Evolutionary conservation across 2,329 filamentous ascomycete genomes (phyloP).

Genomic region (Phyllosticta ampelicida): DNA sequence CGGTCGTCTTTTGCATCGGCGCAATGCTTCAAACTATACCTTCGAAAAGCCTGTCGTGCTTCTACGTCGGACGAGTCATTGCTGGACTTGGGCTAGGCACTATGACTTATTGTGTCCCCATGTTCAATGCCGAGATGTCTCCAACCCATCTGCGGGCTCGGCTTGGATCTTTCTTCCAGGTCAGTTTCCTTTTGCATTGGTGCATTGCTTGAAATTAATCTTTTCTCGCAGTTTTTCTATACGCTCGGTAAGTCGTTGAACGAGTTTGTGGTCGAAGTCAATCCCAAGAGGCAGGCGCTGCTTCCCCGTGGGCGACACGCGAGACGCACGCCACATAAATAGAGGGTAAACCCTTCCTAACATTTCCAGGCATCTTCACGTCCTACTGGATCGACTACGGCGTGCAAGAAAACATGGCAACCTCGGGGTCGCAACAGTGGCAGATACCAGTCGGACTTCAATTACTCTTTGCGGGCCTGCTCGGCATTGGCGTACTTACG

Average conservation of each 20-base stretch:
- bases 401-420: conserved; percentile 25
- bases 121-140: conserved; percentile 36
- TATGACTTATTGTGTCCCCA: conserved; percentile 35
- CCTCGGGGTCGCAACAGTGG: conserved; percentile 37
- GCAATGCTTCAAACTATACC: conserved; percentile 39
- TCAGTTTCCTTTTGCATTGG: too few species aligned
- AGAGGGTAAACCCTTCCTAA: background rate
- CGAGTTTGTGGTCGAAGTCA: too few species aligned
- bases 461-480: conserved; percentile 21
- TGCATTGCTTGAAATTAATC: too few species aligned
- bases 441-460: conserved; percentile 42
- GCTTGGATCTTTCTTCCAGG: conserved; percentile 38
- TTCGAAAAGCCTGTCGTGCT: conserved; percentile 29
- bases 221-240: conserved; percentile 42
- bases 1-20: conserved; percentile 31
- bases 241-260: conserved; percentile 27
- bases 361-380: conserved; percentile 29
- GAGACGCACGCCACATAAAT: too few species aligned
- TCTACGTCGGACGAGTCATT: conserved; percentile 51
- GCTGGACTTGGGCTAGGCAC: conserved; percentile 40
- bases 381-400: conserved; percentile 47
- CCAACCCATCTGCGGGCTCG: conserved; percentile 36
- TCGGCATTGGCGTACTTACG: conserved; percentile 22
- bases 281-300: too few species aligned
- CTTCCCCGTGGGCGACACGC: too few species aligned